phyloP scores from a whole-genome alignment of 2,329 filamentous ascomycete species.

The Scorias spongiosa region DNA sequence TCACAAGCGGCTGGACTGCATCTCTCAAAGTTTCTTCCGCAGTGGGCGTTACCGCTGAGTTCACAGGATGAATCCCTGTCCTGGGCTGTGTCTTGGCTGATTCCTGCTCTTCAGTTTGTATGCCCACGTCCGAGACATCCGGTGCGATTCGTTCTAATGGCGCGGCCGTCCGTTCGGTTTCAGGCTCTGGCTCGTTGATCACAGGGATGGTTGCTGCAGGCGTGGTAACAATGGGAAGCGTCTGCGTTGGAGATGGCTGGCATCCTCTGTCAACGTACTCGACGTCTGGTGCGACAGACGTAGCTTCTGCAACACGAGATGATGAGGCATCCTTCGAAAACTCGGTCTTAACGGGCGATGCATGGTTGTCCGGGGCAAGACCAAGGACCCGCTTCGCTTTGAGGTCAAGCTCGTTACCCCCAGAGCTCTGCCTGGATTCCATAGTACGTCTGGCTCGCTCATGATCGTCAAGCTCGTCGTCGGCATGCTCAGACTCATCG shows the following conservation, averaged over 20 bases:
- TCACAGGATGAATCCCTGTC: no score
- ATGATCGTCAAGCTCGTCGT: conserved; percentile 41
- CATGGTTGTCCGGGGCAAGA: conserved; percentile 9
- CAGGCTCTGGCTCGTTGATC: conserved; percentile 5
- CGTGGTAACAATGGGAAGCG: conserved; percentile 33
- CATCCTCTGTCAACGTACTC: conserved; percentile 60
- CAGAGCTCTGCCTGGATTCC: conserved; percentile 26
- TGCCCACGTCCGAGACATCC: neutral
- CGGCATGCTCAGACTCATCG: conserved; percentile 43
- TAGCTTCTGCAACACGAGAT: neutral
- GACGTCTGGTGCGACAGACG: conserved; percentile 12
- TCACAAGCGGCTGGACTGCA: conserved; percentile 4
- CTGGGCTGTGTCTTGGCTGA: conserved; percentile 33
- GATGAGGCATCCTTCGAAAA: neutral
- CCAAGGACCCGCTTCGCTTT: conserved; percentile 33
- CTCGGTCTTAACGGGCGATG: neutral
- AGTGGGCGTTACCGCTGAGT: neutral
- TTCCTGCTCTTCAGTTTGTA: neutral
- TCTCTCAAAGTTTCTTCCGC: conserved; percentile 3
- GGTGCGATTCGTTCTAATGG: neutral
- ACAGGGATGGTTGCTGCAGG: conserved; percentile 5
- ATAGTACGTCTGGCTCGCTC: conserved; percentile 23
- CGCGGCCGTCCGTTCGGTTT: conserved; percentile 1
- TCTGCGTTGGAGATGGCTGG: conserved; percentile 72
- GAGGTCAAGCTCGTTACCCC: conserved; percentile 20